Evolutionary conservation across 164 flowering plant species (phyloP).

Genomic region (Liriodendron chinense): DNA sequence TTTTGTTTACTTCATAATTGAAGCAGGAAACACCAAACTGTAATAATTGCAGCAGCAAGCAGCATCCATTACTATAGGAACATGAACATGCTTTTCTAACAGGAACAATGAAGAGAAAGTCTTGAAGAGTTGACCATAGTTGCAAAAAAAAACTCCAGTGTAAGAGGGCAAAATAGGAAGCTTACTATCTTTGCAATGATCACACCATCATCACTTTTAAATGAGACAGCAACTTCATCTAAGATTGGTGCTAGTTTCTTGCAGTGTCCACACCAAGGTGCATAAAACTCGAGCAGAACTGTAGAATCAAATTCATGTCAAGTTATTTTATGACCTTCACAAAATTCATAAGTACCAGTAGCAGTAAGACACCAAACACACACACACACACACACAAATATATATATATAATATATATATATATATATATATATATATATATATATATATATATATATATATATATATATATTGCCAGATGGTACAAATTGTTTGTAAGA

Average conservation of each 20-base stretch:
- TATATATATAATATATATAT: too few relatives aligned
- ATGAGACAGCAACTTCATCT: constrained; percentile 88
- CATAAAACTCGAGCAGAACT: constrained; percentile 92
- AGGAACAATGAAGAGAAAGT: not conserved
- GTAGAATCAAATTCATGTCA: constrained; percentile 15
- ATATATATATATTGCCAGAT: too few relatives aligned
- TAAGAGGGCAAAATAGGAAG: not conserved
- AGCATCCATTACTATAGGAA: not conserved
- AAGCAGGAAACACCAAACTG: not conserved
- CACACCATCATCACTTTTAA: constrained; percentile 58
- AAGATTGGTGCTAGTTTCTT: constrained; percentile 82
- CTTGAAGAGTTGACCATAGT: too few relatives aligned
- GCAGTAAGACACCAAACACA: too few relatives aligned
- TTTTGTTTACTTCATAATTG: too few relatives aligned
- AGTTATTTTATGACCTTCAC: not conserved
- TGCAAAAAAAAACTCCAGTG: too few relatives aligned
- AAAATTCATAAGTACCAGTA: too few relatives aligned
- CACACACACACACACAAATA: too few relatives aligned
- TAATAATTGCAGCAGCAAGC: not conserved
- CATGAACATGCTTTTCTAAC: not conserved
- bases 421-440: too few relatives aligned
- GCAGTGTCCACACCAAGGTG: constrained; percentile 99
- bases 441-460: too few relatives aligned
- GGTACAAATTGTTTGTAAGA: too few relatives aligned
- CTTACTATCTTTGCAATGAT: constrained; percentile 89